phyloP scores from a whole-genome alignment of 495 filamentous ascomycete species.

The Penicillium subrubescens region DNA sequence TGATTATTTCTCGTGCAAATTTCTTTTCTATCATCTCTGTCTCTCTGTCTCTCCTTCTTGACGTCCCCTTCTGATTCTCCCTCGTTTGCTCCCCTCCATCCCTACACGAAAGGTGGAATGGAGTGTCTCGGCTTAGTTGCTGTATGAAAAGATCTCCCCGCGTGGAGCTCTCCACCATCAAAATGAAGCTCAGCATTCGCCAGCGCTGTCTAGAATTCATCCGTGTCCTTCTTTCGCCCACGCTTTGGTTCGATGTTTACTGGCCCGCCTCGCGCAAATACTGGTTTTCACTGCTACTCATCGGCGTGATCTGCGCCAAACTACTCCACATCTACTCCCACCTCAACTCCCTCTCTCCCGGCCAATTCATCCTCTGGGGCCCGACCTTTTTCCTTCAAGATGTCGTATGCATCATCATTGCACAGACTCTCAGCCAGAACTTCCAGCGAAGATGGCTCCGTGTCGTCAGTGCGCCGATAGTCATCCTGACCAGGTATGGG shows the following conservation, averaged over 20 bases:
- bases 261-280: slow-evolving; percentile 40
- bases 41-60: not conserved
- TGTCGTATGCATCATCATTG: slow-evolving; percentile 32
- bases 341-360: slow-evolving; percentile 32
- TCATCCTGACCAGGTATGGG: slow-evolving; percentile 33
- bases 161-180: not conserved
- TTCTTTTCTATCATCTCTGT: not conserved
- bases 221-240: slow-evolving; percentile 23
- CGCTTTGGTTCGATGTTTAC: slow-evolving; percentile 28
- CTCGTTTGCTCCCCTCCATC: not conserved
- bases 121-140: not conserved
- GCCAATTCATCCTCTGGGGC: slow-evolving; percentile 41
- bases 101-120: not conserved
- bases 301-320: slow-evolving; percentile 40
- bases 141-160: slow-evolving; percentile 1
- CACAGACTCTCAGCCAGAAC: slow-evolving; percentile 27
- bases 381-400: slow-evolving; percentile 44
- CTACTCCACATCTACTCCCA: slow-evolving; percentile 43
- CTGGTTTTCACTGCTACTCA: slow-evolving; percentile 38
- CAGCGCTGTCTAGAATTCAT: slow-evolving; percentile 6
- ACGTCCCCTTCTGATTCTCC: not conserved
- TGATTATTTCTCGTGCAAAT: not conserved
- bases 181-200: slow-evolving; percentile 12
- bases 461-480: slow-evolving; percentile 20
- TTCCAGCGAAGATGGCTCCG: slow-evolving; percentile 28